phyloP scores from a whole-genome alignment of 768 basidiomycete genomes.

The Lactarius sp. region DNA sequence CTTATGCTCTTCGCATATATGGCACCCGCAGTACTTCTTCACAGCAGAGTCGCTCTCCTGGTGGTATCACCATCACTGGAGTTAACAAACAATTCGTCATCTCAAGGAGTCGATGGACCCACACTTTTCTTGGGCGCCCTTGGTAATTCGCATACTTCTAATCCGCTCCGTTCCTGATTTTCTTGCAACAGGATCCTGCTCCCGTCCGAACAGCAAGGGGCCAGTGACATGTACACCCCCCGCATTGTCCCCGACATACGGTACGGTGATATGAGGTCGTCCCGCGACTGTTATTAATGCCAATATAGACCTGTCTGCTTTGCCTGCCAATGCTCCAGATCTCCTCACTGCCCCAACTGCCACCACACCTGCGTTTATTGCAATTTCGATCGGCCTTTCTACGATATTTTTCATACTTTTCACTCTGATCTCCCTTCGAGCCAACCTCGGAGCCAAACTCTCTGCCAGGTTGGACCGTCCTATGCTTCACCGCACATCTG shows the following conservation, averaged over 20 bases:
- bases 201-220: constrained; percentile 45
- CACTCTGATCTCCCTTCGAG: constrained; percentile 60
- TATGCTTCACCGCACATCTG: constrained; percentile 50
- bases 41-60: constrained; percentile 58
- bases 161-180: constrained; percentile 1
- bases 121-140: constrained; percentile 61
- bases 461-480: constrained; percentile 51
- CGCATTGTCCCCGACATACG: constrained; percentile 54
- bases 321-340: constrained; percentile 53
- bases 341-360: constrained; percentile 57
- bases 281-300: background rate
- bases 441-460: constrained; percentile 53
- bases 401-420: constrained; percentile 61
- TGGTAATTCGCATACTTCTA: constrained; percentile 38
- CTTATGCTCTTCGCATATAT: constrained; percentile 63
- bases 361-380: constrained; percentile 59
- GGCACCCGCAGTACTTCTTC: constrained; percentile 58
- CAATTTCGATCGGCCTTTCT: constrained; percentile 52
- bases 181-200: constrained; percentile 56
- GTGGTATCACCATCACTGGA: constrained; percentile 53
- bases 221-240: constrained; percentile 51
- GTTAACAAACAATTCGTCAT: constrained; percentile 34
- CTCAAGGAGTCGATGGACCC: constrained; percentile 53
- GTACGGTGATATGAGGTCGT: constrained; percentile 37
- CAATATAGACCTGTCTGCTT: constrained; percentile 53